A percentile compares a stretch with the other conserved stretches of the same genome.
These are phyloP conservation scores for Xylariaceae sp. DNA, from an alignment of 2,329 filamentous ascomycete species.

Conservation along the genomic window DNA sequence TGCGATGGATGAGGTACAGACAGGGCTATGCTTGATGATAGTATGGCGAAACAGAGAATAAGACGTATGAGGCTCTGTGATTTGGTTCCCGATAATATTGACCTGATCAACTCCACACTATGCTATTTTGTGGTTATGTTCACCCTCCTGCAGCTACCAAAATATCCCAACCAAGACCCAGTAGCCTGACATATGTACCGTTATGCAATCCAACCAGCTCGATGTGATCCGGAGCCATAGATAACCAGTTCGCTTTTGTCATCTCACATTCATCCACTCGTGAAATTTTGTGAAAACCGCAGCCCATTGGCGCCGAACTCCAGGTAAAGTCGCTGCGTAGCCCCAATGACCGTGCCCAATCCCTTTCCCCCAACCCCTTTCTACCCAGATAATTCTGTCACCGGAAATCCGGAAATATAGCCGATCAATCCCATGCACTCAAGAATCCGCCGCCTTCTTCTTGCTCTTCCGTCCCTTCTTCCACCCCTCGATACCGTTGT, in stretches of 20 bases:
- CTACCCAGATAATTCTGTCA: conserved; percentile 1
- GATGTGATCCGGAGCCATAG: not conserved
- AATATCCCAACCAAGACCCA: not conserved
- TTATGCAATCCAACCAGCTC: not conserved
- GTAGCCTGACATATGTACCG: not conserved
- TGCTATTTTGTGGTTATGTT: not conserved
- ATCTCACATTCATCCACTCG: conserved; percentile 2
- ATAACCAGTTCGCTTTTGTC: not conserved
- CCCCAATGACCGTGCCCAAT: conserved; percentile 14
- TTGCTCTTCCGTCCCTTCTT: conserved; percentile 36
- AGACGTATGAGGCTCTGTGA: not conserved
- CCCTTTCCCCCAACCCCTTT: too few relatives aligned
- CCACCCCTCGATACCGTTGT: conserved; percentile 38
- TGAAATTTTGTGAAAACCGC: not conserved
- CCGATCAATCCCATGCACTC: not conserved
- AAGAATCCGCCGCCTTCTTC: conserved; percentile 24
- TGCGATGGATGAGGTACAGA: too few relatives aligned
- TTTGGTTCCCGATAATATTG: not conserved
- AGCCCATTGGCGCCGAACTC: not conserved
- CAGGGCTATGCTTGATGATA: too few relatives aligned
- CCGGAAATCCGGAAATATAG: not conserved
- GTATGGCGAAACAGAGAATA: too few relatives aligned
- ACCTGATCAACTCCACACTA: not conserved
- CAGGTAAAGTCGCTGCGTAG: not conserved
- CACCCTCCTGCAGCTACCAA: not conserved